phyloP scores from a whole-genome alignment of 208 protist genomes.

The Angomonas desouzai region DNA sequence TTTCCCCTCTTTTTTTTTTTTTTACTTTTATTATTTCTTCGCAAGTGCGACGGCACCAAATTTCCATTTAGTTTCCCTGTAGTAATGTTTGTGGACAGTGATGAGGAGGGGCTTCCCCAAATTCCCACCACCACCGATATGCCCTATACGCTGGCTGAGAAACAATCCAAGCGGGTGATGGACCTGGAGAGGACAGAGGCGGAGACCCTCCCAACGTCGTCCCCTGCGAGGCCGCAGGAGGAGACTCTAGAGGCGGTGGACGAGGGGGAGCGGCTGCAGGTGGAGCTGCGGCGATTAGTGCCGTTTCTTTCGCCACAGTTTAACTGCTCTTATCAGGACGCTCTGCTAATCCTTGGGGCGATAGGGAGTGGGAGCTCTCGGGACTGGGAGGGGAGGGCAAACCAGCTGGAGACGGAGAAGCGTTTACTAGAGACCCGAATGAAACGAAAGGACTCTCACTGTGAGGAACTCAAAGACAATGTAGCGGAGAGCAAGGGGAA shows the following conservation, averaged over 20 bases:
- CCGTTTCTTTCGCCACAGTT: conserved; percentile 75
- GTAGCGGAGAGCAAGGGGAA: conserved; percentile 44
- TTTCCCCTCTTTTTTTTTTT: conserved; percentile 6
- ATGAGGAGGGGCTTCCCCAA: conserved; percentile 51
- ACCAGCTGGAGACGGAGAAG: conserved; percentile 45
- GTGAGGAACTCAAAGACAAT: conserved; percentile 41
- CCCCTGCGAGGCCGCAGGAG: not conserved
- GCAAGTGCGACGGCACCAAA: no score
- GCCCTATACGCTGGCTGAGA: conserved; percentile 7
- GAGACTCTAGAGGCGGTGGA: no score
- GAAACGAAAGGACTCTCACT: conserved; percentile 30
- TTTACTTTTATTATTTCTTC: not conserved
- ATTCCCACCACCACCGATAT: conserved; percentile 25
- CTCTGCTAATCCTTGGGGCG: conserved; percentile 49
- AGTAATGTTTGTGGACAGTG: conserved; percentile 36
- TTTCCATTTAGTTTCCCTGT: no score
- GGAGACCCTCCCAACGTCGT: no score
- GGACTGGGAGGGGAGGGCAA: conserved; percentile 38
- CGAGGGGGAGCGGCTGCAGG: conserved; percentile 18
- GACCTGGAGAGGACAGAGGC: conserved; percentile 21
- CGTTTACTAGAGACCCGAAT: conserved; percentile 37
- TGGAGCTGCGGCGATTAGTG: conserved; percentile 57
- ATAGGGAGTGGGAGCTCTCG: conserved; percentile 26
- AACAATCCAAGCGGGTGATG: conserved; percentile 35
- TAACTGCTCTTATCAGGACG: conserved; percentile 52